Evolutionary conservation across 192 early-diverging fungal genomes (phyloP).

Genomic region (Coemansia sp.): DNA sequence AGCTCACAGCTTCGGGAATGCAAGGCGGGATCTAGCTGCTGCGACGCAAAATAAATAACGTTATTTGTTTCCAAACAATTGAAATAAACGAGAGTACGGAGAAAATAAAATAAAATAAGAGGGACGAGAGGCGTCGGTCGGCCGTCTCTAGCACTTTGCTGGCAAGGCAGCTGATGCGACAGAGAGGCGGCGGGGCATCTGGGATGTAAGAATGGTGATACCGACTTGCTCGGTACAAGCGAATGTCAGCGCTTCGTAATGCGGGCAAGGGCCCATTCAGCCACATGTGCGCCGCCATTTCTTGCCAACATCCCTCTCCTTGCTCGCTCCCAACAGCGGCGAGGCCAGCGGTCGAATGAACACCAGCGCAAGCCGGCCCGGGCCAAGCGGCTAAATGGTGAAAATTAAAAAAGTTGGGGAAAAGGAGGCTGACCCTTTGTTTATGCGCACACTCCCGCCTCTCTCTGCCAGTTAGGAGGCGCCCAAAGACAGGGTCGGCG

Average conservation of each 20-base stretch:
- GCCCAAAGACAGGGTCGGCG: background rate
- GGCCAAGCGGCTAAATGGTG: background rate
- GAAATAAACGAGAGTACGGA: background rate
- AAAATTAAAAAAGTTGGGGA: background rate
- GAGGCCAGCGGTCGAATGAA: background rate
- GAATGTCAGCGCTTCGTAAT: background rate
- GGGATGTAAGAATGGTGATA: background rate
- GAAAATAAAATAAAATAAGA: background rate
- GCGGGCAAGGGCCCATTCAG: conserved; percentile 4
- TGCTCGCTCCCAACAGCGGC: background rate
- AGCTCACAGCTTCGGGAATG: background rate
- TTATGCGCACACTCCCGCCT: background rate
- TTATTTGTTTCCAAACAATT: conserved; percentile 3
- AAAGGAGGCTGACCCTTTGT: background rate
- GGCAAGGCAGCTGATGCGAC: background rate
- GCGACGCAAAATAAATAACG: background rate
- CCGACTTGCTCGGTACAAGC: background rate
- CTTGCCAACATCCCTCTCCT: no score
- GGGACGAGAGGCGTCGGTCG: background rate
- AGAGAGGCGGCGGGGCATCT: background rate
- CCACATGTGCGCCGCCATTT: conserved; percentile 1
- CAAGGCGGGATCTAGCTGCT: background rate
- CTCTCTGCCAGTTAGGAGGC: background rate
- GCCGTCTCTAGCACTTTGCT: background rate
- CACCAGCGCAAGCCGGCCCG: background rate